Base-by-base conservation (phyloP, 495 filamentous ascomycete genomes). In the Daldinia bambusicola region DNA sequence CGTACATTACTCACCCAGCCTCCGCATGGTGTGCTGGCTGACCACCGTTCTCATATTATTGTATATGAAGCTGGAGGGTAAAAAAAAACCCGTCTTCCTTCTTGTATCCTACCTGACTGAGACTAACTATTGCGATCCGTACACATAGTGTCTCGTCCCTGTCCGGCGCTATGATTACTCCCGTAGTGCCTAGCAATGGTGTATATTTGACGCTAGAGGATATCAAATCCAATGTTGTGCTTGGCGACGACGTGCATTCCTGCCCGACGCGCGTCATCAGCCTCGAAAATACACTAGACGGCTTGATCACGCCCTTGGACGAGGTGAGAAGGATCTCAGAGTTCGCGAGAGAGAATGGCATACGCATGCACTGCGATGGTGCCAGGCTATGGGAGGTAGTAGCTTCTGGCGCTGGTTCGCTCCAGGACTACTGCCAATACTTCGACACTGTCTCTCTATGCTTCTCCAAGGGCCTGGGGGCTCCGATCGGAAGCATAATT, bases 401-500 rank as follows among this genome's bases (percentile, higher is more conserved):
- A 13, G 83, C 83, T 6, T 79, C 87, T 0, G 83, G 84, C 1
- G 84, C 85, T 3, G 85, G 88, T 1, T 82, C 76, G 18, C 76
- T 97, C 18, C 69, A 83, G 12, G 91, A 93, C 1, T 95, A 88
- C 75, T 83, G 88, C 38, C 84, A 75, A 41, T 81, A 88, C 52
- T 92, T 93, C 69, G 93, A 97, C 68, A 92, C 88, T 53, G 83
- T 93, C 1, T 90, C 86, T 63, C 81, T 96, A 9, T 95, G 92
- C 76, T 93, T 97, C 70, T 89, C 86, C 12, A 97, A 97, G 77
- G 91, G 91, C 0, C 79, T 97, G 0, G 93, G 93, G 1, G 93
- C 93, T 0, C 93, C 93, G 0, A 88, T 95, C 53, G 93, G 93
- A 0, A 90, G 87, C 56, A 89, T 94, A 48, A 79, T 96, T 34